Base-by-base conservation (phyloP, 2,329 filamentous ascomycete species). In the Corniculantispora saksenae region DNA sequence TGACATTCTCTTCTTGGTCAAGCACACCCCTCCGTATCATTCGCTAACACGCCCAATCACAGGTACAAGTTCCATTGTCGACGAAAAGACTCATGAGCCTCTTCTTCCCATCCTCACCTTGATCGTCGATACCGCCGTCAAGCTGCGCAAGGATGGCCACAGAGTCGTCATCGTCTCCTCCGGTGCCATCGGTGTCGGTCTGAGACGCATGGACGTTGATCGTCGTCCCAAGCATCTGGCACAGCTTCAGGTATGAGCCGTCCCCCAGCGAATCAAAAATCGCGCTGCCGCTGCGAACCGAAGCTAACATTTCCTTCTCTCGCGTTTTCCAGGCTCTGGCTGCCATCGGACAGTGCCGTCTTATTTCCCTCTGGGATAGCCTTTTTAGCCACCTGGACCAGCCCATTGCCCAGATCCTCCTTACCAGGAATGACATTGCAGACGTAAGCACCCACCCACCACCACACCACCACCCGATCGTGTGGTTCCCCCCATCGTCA, bases 11-110 rank as follows among this genome's bases (percentile, higher is more conserved):
- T 23, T 40, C n/a, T n/a, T n/a, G n/a, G 55, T 40, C 61, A 7
- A 54, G 35, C 25, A n/a, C 51, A 48, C 7, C 19, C 38, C 45
- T 23, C 35, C 25, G 48, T 64, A 15, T 21, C 50, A 19, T 35
- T 50, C 8, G 17, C 43, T 58, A 15, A 61, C 51, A 55, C 38
- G 13, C 8, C 38, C 48, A 27, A 61, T 64, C 66, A 67, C 71
- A 99, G 95, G 95, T 72, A 98, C 95, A 55, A 97, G 93, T 78
- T 98, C 95, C n/a, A 98, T 99, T 71, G 94, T 99, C 69, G 93
- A 98, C 79, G 95, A 99, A 77, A 91, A 89, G 75, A 97, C 92
- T 25, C 95, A 97, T 79, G 92, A 97, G 75, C 95, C 95, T 3
- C 86, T 97, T 43, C 85, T 99, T 47, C 95, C 94, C 5, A 97